Evolutionary conservation across 768 basidiomycete species (phyloP).

Genomic region (Baorangia bicolor): DNA sequence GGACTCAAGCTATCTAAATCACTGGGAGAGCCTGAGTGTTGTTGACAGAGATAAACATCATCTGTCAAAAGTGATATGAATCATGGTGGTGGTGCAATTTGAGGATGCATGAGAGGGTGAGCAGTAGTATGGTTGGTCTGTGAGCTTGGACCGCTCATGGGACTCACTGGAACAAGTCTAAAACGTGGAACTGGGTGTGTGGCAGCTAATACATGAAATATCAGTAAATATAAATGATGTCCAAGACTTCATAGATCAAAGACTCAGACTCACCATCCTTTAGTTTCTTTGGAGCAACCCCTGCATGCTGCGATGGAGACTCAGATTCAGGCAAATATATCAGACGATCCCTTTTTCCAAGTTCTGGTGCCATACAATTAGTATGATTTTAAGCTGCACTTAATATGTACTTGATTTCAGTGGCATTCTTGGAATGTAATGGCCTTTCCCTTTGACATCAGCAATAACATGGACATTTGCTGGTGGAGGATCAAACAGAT

Average conservation of each 20-base stretch:
- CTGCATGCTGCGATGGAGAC: not conserved
- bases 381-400: not conserved
- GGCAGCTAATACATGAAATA: not conserved
- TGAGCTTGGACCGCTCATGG: too few relatives aligned
- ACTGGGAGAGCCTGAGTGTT: too few relatives aligned
- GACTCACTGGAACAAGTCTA: too few relatives aligned
- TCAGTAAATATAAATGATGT: not conserved
- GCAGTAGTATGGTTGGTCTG: too few relatives aligned
- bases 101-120: too few relatives aligned
- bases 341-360: not conserved
- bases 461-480: not conserved
- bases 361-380: not conserved
- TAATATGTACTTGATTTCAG: not conserved
- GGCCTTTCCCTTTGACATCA: not conserved
- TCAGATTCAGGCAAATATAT: not conserved
- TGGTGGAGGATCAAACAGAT: not conserved
- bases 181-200: not conserved
- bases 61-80: too few relatives aligned
- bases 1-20: too few relatives aligned
- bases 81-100: too few relatives aligned
- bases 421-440: not conserved
- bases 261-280: not conserved
- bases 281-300: not conserved
- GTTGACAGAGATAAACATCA: too few relatives aligned
- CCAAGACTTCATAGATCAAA: not conserved